Conservation (phyloP, 352 stramenopile genomes). For the Elongisporangium undulatum region DNA sequence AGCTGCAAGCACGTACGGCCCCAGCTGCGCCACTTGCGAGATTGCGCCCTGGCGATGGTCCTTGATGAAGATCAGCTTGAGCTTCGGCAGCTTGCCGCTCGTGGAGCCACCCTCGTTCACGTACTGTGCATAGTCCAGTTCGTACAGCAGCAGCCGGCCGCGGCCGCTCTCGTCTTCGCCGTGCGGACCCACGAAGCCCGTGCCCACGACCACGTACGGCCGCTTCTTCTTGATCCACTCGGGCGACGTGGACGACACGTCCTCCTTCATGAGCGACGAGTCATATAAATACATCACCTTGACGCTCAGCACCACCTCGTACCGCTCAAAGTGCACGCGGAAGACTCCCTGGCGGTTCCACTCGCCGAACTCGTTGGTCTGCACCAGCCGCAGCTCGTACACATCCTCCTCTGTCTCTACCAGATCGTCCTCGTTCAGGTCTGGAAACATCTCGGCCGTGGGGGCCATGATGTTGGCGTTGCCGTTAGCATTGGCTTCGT, state of each 20-base stretch:
- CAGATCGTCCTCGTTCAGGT: slow-evolving; percentile 61
- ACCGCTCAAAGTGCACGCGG: slow-evolving; percentile 78
- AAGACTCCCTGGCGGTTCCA: slow-evolving; percentile 74
- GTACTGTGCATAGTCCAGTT: slow-evolving; percentile 87
- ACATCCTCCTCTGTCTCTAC: slow-evolving; percentile 72
- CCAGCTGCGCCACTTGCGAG: slow-evolving; percentile 68
- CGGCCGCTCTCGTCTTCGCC: slow-evolving; percentile 86
- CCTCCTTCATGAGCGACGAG: slow-evolving; percentile 70
- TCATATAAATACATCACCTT: slow-evolving; percentile 87
- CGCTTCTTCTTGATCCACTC: slow-evolving; percentile 81
- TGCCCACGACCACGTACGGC: slow-evolving; percentile 79
- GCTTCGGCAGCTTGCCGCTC: slow-evolving; percentile 77
- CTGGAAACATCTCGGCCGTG: slow-evolving; percentile 74
- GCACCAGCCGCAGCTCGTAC: slow-evolving; percentile 77
- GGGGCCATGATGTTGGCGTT: slow-evolving; percentile 72
- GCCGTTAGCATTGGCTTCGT: slow-evolving; percentile 28
- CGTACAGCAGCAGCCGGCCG: slow-evolving; percentile 78
- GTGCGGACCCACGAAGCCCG: slow-evolving; percentile 75
- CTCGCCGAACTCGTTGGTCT: slow-evolving; percentile 79
- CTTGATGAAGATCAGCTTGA: slow-evolving; percentile 82
- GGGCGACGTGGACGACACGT: slow-evolving; percentile 52
- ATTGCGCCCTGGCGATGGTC: slow-evolving; percentile 83
- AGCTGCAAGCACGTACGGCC: slow-evolving; percentile 77
- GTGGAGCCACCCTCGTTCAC: slow-evolving; percentile 68
- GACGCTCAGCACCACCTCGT: slow-evolving; percentile 80